Evolutionary conservation across 2,329 filamentous ascomycete genomes (phyloP).

Genomic region (Ceratocystis harringtonii): DNA sequence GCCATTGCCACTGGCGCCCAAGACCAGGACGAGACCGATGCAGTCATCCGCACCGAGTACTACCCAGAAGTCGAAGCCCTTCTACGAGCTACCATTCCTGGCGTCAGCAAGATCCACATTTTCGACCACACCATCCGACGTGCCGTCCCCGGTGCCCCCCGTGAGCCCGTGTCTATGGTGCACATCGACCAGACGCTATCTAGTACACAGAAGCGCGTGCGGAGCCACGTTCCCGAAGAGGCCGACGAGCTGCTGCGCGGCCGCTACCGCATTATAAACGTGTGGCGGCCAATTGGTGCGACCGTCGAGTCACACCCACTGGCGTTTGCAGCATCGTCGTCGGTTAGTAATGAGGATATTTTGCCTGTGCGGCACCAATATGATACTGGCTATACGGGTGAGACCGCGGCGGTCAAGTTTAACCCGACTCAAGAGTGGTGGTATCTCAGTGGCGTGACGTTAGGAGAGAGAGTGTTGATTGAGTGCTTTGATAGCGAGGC

Average conservation of each 20-base stretch:
- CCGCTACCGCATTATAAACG: constrained; percentile 72
- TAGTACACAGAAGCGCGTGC: constrained; percentile 53
- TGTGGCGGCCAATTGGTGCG: constrained; percentile 57
- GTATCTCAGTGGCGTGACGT: constrained; percentile 66
- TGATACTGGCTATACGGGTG: constrained; percentile 46
- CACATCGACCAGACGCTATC: constrained; percentile 71
- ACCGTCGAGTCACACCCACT: constrained; percentile 53
- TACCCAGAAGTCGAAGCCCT: constrained; percentile 72
- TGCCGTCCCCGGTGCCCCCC: constrained; percentile 38
- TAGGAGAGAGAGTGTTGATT: constrained; percentile 56
- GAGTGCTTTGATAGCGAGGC: constrained; percentile 57
- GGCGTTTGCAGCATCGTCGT: constrained; percentile 50
- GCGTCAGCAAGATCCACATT: constrained; percentile 50
- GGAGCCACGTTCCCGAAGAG: constrained; percentile 44
- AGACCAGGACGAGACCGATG: constrained; percentile 35
- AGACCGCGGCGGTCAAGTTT: constrained; percentile 55
- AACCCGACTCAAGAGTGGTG: constrained; percentile 54
- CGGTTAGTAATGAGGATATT: constrained; percentile 47
- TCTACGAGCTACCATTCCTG: constrained; percentile 51
- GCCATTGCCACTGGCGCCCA: neutral
- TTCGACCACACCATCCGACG: constrained; percentile 87
- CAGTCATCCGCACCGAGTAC: constrained; percentile 54
- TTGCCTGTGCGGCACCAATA: constrained; percentile 63
- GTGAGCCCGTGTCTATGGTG: constrained; percentile 54
- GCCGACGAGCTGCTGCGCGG: constrained; percentile 50